Percentiles rank a stretch among this genome's conserved stretches.
Conservation (phyloP, 192 early-diverging fungal genomes). For the Helicostylum pulchrum region DNA sequence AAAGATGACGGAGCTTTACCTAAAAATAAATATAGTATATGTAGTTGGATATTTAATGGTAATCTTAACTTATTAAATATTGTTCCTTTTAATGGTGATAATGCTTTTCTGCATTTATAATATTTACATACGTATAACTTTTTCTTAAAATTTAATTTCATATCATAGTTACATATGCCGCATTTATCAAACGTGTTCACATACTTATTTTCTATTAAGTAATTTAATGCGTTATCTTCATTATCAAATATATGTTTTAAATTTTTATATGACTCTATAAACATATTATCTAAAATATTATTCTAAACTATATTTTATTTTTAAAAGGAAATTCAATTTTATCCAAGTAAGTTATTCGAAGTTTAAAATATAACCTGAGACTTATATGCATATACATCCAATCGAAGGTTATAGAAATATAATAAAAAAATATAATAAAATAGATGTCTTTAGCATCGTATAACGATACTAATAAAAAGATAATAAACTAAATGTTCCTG, state of each 20-base stretch:
- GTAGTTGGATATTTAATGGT: constrained; percentile 7
- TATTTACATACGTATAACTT: constrained; percentile 9
- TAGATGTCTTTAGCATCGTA: too few species aligned
- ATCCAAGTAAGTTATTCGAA: too few species aligned
- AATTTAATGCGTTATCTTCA: not conserved
- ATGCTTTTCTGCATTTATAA: constrained; percentile 12
- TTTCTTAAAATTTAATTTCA: constrained; percentile 3
- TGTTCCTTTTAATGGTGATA: constrained; percentile 4
- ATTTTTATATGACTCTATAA: constrained; percentile 9
- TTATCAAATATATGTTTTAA: constrained; percentile 12
- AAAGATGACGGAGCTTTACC: not conserved
- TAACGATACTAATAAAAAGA: too few species aligned
- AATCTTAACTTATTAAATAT: constrained; percentile 4
- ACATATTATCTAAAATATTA: not conserved
- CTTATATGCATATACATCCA: too few species aligned
- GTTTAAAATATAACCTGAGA: too few species aligned
- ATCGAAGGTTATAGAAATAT: too few species aligned
- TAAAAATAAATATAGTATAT: constrained; percentile 10
- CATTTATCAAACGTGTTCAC: constrained; percentile 12
- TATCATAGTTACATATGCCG: not conserved
- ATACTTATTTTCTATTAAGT: constrained; percentile 12
- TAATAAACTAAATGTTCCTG: too few species aligned
- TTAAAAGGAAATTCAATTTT: too few species aligned
- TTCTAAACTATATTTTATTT: too few species aligned
- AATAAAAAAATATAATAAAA: too few species aligned